phyloP scores from a whole-genome alignment of 2,329 filamentous ascomycete species.

The Colletotrichum sp. region DNA sequence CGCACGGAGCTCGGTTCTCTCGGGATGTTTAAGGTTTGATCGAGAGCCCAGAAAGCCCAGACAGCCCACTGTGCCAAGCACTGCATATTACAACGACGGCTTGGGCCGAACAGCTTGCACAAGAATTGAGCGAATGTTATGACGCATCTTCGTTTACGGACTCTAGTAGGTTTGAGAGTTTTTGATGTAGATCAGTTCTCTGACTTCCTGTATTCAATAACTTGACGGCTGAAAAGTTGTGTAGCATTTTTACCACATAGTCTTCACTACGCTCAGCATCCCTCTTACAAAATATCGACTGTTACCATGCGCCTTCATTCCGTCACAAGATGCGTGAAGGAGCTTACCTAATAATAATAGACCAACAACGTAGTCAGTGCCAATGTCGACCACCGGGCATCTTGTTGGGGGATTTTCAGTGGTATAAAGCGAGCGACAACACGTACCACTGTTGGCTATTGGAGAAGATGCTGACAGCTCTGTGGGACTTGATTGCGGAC shows the following conservation, averaged over 20 bases:
- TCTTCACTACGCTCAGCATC: background rate
- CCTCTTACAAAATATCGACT: background rate
- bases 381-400: background rate
- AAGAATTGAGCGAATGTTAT: background rate
- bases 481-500: background rate
- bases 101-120: background rate
- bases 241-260: accelerated
- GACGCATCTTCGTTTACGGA: background rate
- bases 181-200: background rate
- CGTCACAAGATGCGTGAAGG: background rate
- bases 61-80: background rate
- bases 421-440: too few species aligned
- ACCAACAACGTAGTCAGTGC: background rate
- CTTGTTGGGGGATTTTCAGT: background rate
- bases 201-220: background rate
- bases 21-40: background rate
- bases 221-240: background rate
- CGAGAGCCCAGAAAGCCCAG: background rate
- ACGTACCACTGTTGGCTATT: too few species aligned
- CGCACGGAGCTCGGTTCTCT: background rate
- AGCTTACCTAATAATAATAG: background rate
- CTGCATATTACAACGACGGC: background rate
- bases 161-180: background rate
- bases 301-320: background rate
- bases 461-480: background rate